Evolutionary conservation across 805 yeast genomes (phyloP).

Genomic region (Blastobotrys robertii): DNA sequence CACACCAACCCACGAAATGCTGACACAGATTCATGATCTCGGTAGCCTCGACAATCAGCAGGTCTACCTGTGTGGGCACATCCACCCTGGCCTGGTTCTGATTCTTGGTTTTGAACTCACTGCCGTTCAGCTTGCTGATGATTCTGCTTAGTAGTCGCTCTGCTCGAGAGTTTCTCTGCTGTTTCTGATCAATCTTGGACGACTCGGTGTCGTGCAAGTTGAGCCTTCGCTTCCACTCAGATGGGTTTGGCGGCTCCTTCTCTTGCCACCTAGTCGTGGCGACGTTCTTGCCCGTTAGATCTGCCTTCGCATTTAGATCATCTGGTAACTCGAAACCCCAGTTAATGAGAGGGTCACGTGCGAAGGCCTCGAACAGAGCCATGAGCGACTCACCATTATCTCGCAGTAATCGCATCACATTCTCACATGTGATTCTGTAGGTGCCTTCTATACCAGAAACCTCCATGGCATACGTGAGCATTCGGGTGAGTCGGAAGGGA

Average conservation of each 20-base stretch:
- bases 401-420: conserved; percentile 89
- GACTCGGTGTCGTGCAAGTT: conserved; percentile 74
- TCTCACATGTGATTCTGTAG: conserved; percentile 91
- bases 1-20: conserved; percentile 98
- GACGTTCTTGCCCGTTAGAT: too few species aligned
- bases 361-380: conserved; percentile 98
- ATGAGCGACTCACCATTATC: conserved; percentile 92
- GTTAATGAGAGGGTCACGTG: conserved; percentile 94
- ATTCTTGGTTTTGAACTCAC: conserved; percentile 57
- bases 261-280: too few species aligned
- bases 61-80: conserved; percentile 87
- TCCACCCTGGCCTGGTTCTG: conserved; percentile 53
- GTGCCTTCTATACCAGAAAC: conserved; percentile 98
- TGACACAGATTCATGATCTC: conserved; percentile 92
- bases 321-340: conserved; percentile 98
- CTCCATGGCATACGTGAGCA: conserved; percentile 98
- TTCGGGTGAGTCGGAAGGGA: conserved; percentile 91
- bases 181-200: conserved; percentile 56
- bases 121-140: conserved; percentile 86
- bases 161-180: conserved; percentile 80
- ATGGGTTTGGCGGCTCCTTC: conserved; percentile 32
- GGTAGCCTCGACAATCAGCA: conserved; percentile 90
- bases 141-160: conserved; percentile 81
- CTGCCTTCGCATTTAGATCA: not conserved
- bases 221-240: conserved; percentile 59